phyloP scores from a whole-genome alignment of 225 moss, liverwort and hornwort species.

The Ulota crispa region DNA sequence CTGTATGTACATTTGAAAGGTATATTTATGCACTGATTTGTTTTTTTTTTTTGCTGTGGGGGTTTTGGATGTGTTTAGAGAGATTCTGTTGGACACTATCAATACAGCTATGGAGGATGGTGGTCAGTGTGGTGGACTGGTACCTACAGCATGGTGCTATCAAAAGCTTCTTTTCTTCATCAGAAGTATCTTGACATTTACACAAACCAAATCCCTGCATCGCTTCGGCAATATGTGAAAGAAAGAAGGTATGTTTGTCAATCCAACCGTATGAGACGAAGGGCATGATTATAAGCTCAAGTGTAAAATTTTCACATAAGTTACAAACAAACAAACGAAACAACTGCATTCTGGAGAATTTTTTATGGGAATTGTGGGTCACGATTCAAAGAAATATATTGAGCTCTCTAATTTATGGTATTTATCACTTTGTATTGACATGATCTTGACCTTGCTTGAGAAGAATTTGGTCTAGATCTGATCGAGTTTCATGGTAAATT shows the following conservation, averaged over 20 bases:
- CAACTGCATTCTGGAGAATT: too few species aligned
- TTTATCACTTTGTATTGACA: background rate
- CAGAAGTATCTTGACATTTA: slow-evolving; percentile 83
- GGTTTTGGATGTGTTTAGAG: slow-evolving; percentile 26
- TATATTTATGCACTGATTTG: background rate
- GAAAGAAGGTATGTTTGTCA: slow-evolving; percentile 50
- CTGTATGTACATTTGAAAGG: background rate
- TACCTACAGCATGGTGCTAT: slow-evolving; percentile 96
- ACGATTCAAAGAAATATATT: background rate
- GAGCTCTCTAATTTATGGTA: background rate
- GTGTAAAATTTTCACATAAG: background rate
- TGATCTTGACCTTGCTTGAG: background rate
- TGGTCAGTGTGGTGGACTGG: slow-evolving; percentile 99
- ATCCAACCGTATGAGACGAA: too few species aligned
- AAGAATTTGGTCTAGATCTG: background rate
- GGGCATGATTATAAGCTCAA: too few species aligned
- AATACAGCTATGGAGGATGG: slow-evolving; percentile 94
- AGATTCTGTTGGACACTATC: slow-evolving; percentile 31
- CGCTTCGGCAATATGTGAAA: slow-evolving; percentile 73
- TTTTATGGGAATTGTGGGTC: too few species aligned
- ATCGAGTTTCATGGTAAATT: slow-evolving; percentile 10
- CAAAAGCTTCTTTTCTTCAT: slow-evolving; percentile 89
- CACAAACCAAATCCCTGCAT: slow-evolving; percentile 68
- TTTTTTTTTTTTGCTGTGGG: background rate
- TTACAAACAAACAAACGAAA: too few species aligned